Evolutionary conservation across 2,329 filamentous ascomycete species (phyloP), one percentile per base, ranked within the genome.

Genomic region (Penicillium sp.): DNA sequence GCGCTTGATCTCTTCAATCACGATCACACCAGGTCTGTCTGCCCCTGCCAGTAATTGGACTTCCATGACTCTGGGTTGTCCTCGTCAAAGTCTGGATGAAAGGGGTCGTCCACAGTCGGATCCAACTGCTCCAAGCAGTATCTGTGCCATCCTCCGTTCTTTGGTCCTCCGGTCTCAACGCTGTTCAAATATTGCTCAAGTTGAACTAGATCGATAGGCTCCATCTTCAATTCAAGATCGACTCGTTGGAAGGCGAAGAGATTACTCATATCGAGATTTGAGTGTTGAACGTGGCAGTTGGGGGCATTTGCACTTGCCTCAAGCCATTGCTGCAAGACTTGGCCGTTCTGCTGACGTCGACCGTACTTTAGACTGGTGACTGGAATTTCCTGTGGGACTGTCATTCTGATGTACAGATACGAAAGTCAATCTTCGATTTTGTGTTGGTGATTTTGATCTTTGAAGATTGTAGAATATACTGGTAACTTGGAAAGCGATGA

Each of bases 1-100:
- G 4, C 10, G 18, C n/a, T 55, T 47, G 3, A 40, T 47, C 13
- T 53, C 49, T 24, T 51, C 49, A 5, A 51, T n/a, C 0, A 51
- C 38, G 21, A 51, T 18, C 3, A 47, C 22, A 11, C 49, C 42
- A 22, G 32, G 49, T 0, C 49, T 7, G 39, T 1, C 11, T 40
- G 43, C 6, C 43, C 43, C 31, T 47, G 16, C 43, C 43, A 47
- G 2, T 5, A 18, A 27, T 39, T 36, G 4, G 39, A 13, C n/a
- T n/a, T 14, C 13, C 11, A n/a, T 2, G 34, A n/a, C n/a, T 36
- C 34, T 14, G 34, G 13, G 13, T 36, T n/a, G 6, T 36, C 34
- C 2, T 11, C 3, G 4, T 36, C n/a, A 7, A 36, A 36, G 1
- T 38, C 14, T 1, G 6, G 14, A 8, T 27, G 9, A 7, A 40